Evolutionary conservation across 345 rosid species (phyloP), one percentile per base, ranked within the genome.

Genomic region (Anastatica hierochuntica): DNA sequence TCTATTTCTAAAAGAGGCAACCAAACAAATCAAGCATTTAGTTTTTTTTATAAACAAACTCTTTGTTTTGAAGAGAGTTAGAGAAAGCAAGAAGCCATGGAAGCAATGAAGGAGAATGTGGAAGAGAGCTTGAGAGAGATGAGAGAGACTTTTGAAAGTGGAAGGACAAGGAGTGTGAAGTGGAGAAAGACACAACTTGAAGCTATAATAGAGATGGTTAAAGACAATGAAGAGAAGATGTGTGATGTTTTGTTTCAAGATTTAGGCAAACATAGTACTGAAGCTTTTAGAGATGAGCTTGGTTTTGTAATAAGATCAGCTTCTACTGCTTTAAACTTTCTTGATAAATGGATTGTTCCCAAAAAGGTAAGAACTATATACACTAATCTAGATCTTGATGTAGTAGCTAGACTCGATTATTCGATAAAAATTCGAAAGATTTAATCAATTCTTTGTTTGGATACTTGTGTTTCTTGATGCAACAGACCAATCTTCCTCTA

Each of bases 151-250:
- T 86, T 81, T 53, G 46, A 24, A 24, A 73, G 68, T 39, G 86
- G 95, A 37, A 70, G 62, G 44, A 81, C 97, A 1, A 75, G 73
- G 60, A 70, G 76, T 54, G 62, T 71, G 53, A 63, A 60, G 13
- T 90, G 97, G 97, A 82, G 97, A 65, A 78, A 86, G 73, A 58
- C 53, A 21, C 97, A 90, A 42, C 80, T 90, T 2, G 55, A 44
- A 49, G 84, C 79, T 39, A 20, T 86, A 19, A 23, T 80, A 5
- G 35, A 83, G 44, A 75, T 90, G 57, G 30, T 86, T n/a, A 64
- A 49, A 2, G 83, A 85, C 12, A 78, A 90, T 8, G 84, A 80
- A 38, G 76, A 77, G 0, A 34, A 37, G 53, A 68, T 90, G 41
- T 76, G 66, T 5, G 36, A 52, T 19, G 86, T 72, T 20, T 77